Base-by-base conservation (phyloP, 208 protist genomes). In the Leishmania guyanensis region DNA sequence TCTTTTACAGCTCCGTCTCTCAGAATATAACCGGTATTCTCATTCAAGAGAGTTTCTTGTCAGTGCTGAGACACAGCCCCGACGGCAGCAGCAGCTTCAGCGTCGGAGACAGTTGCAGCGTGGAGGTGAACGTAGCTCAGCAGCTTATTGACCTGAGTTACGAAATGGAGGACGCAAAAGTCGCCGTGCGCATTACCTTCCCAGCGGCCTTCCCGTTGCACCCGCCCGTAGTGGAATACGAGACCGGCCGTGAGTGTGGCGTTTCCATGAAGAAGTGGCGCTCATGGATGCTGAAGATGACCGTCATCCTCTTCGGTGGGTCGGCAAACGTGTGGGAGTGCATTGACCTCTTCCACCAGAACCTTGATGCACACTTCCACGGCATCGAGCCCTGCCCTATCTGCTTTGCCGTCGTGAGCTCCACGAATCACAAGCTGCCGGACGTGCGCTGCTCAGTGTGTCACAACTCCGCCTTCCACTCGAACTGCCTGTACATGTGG, bases 361-460 rank as follows among this genome's bases (percentile, higher is more conserved):
- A 98, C 85, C 73, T 98, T n/a, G 93, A 94, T 50, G 93, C 89
- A n/a, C 93, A 98, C 86, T 97, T 97, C 84, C 80, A 84, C 56
- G 96, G 95, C 48, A 87, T 89, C 50, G 96, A 98, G 83, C 92
- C 95, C 29, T 98, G 96, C 88, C 95, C 95, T 0, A 98, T 98
- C 80, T 98, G 96, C 83, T 98, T 96, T 80, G 88, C 90, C 14
- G 86, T 98, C 10, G 95, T 98, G 53, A 96, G 87, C 60, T 78
- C 93, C 5, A 78, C 89, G 56, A 92, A 90, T 77, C 90, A 96
- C 81, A 89, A 91, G 60, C 86, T 98, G 54, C 96, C 96, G 5
- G 90, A 95, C 36, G 92, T 97, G 85, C 81, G 80, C 39, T 98
- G 97, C 88, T 90, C 91, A 22, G 90, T 96, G 29, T 98, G 97